Evolutionary conservation across 2,329 filamentous ascomycete genomes (phyloP).

Genomic region (Colletotrichum nymphaeae): DNA sequence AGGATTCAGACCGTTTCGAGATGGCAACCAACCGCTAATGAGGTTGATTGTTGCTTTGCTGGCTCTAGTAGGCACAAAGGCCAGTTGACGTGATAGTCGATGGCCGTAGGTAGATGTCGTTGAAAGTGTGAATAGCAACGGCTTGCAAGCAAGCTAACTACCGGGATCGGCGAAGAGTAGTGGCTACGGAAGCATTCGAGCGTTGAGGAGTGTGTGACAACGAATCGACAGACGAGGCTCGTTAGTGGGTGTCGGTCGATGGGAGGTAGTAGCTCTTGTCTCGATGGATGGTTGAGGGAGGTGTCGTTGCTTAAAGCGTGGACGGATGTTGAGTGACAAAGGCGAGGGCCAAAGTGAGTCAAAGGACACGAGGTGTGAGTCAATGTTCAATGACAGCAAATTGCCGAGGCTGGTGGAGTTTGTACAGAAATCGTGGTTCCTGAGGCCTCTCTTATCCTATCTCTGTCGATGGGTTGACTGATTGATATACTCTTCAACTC

Average conservation of each 20-base stretch:
- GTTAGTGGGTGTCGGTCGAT: not conserved
- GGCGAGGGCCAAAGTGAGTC: slow-evolving; percentile 33
- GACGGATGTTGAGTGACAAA: slow-evolving; percentile 10
- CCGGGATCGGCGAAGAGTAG: slow-evolving; percentile 33
- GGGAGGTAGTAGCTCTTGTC: slow-evolving; percentile 11
- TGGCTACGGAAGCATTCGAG: slow-evolving; percentile 36
- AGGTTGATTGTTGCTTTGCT: slow-evolving; percentile 5
- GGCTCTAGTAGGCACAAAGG: slow-evolving; percentile 26
- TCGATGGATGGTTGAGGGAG: not conserved
- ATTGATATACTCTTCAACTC: slow-evolving; percentile 8
- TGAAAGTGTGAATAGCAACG: slow-evolving; percentile 22
- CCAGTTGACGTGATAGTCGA: not conserved
- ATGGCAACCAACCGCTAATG: not conserved
- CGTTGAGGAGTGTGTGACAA: slow-evolving; percentile 4
- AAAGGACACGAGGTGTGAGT: slow-evolving; percentile 24
- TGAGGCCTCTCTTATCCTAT: slow-evolving; percentile 34
- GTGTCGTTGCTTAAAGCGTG: slow-evolving; percentile 10
- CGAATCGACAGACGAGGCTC: slow-evolving; percentile 13
- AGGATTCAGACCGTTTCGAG: slow-evolving; percentile 1
- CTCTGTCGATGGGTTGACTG: slow-evolving; percentile 31
- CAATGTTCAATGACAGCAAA: slow-evolving; percentile 19
- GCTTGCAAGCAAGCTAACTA: slow-evolving; percentile 38
- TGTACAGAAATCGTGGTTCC: slow-evolving; percentile 5
- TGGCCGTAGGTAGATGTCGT: slow-evolving; percentile 31
- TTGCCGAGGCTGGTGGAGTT: slow-evolving; percentile 5